Evolutionary conservation across 108 stramenopile species (phyloP).

Genomic region (Seminavis robusta): DNA sequence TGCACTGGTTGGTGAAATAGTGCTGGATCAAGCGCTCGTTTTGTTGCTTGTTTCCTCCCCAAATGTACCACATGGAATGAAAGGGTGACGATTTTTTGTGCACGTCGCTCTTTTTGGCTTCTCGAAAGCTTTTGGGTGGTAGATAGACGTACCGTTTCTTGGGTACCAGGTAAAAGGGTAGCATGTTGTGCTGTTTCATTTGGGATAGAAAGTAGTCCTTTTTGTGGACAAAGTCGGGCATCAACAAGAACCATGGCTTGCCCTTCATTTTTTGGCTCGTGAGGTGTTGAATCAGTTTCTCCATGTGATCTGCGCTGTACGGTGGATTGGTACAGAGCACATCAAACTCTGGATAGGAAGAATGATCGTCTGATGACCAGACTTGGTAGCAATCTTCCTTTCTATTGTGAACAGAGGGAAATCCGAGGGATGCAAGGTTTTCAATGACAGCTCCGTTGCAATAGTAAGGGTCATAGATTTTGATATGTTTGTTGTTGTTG

Average conservation of each 20-base stretch:
- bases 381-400: slow-evolving; percentile 77
- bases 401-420: slow-evolving; percentile 82
- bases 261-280: slow-evolving; percentile 34
- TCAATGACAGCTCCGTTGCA: slow-evolving; percentile 88
- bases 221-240: slow-evolving; percentile 85
- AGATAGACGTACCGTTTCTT: slow-evolving; percentile 85
- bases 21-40: slow-evolving; percentile 52
- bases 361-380: slow-evolving; percentile 31
- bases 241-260: slow-evolving; percentile 65
- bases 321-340: slow-evolving; percentile 96
- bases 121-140: slow-evolving; percentile 80
- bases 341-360: slow-evolving; percentile 68
- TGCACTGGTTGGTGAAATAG: slow-evolving; percentile 14
- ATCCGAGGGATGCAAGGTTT: slow-evolving; percentile 80
- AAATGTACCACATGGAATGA: slow-evolving; percentile 86
- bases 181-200: slow-evolving; percentile 22
- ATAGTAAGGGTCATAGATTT: slow-evolving; percentile 97
- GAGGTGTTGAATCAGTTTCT: slow-evolving; percentile 69
- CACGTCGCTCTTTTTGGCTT: slow-evolving; percentile 69
- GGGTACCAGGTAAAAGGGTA: slow-evolving; percentile 82
- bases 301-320: slow-evolving; percentile 91
- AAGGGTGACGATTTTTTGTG: slow-evolving; percentile 91
- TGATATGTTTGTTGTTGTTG: slow-evolving; percentile 8
- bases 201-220: slow-evolving; percentile 66
- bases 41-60: slow-evolving; percentile 58